Base-by-base conservation (phyloP, 129 eudicot species). In the Tagetes patula region DNA sequence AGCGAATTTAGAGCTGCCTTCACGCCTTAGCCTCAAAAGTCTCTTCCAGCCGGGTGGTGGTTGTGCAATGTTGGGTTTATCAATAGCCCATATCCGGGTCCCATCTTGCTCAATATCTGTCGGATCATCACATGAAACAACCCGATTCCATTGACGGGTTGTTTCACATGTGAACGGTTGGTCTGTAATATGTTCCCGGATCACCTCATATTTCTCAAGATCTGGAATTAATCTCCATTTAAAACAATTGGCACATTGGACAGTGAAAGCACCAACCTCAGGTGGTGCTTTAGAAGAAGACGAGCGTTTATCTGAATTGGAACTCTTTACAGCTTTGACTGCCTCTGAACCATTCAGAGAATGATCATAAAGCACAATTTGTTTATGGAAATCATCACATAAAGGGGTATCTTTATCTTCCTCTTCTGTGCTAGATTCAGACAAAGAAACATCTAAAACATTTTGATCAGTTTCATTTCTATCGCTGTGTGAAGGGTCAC, bases 31-130 rank as follows among this genome's bases (percentile, higher is more conserved):
- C 76, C 94, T 84, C 67, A 94, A 53, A 65, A 86, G 89, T 14
- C 96, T 75, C 73, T 90, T 82, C 97, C 97, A 94, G 8, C 99
- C 99, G 3, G 86, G 89, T 20, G 99, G 99, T 13, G 97, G 91
- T 69, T 77, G 88, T 77, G 99, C 88, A 72, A 94, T 94, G 61
- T 80, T 83, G 40, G 99, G 99, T 76, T 86, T 94, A 72, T 94
- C 99, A 70, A 94, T 94, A 0, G 99, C 99, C 97, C 99, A 94
- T 4, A 90, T 79, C 45, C 97, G 76, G 71, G 91, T 81, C n/a
- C 91, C 94, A 76, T 94, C 99, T 81, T 90, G 99, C 52, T 58
- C 73, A 42, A 94, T 80, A 71, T 94, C 99, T 55, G 93, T 79
- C 5, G 85, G 86, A 62, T 87, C 97, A 38, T 90, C 91, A 78